Base-by-base conservation (phyloP, 768 basidiomycete species). In the Termitomyces bulborhizus region DNA sequence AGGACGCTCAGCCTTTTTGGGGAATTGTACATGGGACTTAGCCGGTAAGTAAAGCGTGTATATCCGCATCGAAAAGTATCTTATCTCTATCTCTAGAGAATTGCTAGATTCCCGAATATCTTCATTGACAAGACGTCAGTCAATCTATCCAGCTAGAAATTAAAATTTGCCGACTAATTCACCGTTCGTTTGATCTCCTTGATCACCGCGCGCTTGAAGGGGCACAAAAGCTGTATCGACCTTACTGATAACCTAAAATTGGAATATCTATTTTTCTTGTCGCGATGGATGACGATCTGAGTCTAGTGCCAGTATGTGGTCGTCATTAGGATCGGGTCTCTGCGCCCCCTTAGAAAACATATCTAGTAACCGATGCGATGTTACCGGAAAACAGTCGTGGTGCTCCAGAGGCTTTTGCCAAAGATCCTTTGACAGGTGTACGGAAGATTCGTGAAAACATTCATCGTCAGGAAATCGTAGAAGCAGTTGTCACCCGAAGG, bases 401-500 rank as follows among this genome's bases (percentile, higher is more conserved):
- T 66, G 21, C 63, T 80, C 40, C 78, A 77, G 49, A 69, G 66
- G 50, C 61, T 74, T 24, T 67, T 78, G 15, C n/a, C n/a, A n/a
- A n/a, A n/a, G 76, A 80, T 56, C 60, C 74, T 21, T 65, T 78
- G 61, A 76, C 71, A 2, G 76, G 76, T 32, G 62, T 80, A 5
- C 67, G 78, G n/a, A 76, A 75, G 62, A 71, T 79, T 50, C 64
- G 76, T 37, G 74, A 77, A 60, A 71, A 76, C 50, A 76, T 79
- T 21, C 76, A 77, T 13, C 66, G 72, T 13, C 73, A 71, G 57
- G 71, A 79, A 55, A 72, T 74, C 0, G 71, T 79, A 8, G 62
- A 68, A 11, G 59, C 73, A 70, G 50, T 70, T 68, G 53, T 68
- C 62, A 44, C 69, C 5, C 61, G 78, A 60, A 66, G 78, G 11